Evolutionary conservation across 495 filamentous ascomycete species (phyloP).

Genomic region (Talaromyces borbonicus): DNA sequence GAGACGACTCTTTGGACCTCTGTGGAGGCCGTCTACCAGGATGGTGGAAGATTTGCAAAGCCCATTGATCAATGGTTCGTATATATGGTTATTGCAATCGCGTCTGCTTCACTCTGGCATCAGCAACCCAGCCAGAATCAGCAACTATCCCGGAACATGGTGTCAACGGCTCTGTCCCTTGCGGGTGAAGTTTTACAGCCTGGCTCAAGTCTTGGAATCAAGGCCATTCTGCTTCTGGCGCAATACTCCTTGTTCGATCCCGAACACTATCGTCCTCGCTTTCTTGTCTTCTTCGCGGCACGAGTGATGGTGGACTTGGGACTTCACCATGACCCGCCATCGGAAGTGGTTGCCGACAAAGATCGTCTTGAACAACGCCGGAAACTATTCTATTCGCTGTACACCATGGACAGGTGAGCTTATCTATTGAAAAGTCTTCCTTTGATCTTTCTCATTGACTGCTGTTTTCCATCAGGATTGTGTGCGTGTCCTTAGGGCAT

Average conservation of each 20-base stretch:
- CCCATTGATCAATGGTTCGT: constrained; percentile 75
- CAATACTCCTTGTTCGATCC: constrained; percentile 85
- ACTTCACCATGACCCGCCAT: constrained; percentile 78
- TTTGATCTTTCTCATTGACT: neutral
- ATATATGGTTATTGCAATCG: constrained; percentile 80
- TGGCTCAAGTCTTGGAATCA: constrained; percentile 70
- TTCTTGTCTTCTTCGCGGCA: constrained; percentile 76
- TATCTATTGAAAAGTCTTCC: neutral
- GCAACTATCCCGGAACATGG: constrained; percentile 52
- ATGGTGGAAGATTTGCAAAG: constrained; percentile 47
- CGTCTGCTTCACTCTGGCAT: constrained; percentile 61
- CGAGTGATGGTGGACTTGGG: constrained; percentile 80
- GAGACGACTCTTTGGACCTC: constrained; percentile 66
- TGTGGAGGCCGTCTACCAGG: constrained; percentile 68
- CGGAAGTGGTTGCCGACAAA: constrained; percentile 48
- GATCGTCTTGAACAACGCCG: constrained; percentile 63
- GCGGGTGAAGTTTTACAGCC: constrained; percentile 74
- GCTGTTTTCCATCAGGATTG: constrained; percentile 48
- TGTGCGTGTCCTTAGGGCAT: constrained; percentile 67
- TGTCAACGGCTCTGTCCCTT: constrained; percentile 59
- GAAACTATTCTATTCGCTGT: constrained; percentile 76
- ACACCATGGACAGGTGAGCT: constrained; percentile 70
- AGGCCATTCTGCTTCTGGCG: constrained; percentile 74
- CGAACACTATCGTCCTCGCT: constrained; percentile 82
- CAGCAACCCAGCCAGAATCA: constrained; percentile 54